A percentile compares a stretch with the other conserved stretches of the same genome.
phyloP scores from a whole-genome alignment of 345 rosid species.

The Mallotus nudiflorus region DNA sequence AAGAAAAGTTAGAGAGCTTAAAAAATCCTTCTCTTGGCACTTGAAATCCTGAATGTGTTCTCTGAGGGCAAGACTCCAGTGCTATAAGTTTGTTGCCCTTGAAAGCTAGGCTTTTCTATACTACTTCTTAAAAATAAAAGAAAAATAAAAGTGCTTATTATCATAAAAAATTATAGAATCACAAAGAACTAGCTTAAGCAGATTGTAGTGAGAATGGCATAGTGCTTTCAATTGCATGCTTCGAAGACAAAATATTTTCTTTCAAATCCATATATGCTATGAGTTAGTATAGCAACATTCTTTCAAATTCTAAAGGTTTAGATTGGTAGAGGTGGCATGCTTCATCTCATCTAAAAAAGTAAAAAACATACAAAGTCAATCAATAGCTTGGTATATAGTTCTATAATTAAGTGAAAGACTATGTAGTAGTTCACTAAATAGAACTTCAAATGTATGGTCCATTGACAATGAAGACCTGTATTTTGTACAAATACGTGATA shows the following conservation, averaged over 20 bases:
- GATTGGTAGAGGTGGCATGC: slow-evolving; percentile 60
- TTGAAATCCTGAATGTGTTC: slow-evolving; percentile 55
- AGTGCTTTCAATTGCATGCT: slow-evolving; percentile 50
- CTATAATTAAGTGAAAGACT: slow-evolving; percentile 52
- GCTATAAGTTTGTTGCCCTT: slow-evolving; percentile 45
- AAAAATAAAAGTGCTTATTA: slow-evolving; percentile 10
- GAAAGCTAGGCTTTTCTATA: neutral
- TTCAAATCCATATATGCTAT: neutral
- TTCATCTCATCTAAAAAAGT: slow-evolving; percentile 61
- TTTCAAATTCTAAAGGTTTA: slow-evolving; percentile 50
- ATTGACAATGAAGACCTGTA: slow-evolving; percentile 37
- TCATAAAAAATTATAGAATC: slow-evolving; percentile 63
- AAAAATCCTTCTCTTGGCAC: slow-evolving; percentile 53
- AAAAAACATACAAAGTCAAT: slow-evolving; percentile 63
- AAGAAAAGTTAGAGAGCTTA: slow-evolving; percentile 62
- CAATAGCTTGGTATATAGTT: slow-evolving; percentile 53
- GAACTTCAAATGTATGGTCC: slow-evolving; percentile 60
- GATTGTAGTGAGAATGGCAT: slow-evolving; percentile 60
- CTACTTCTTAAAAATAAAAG: neutral
- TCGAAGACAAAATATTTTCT: slow-evolving; percentile 60
- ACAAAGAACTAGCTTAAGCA: slow-evolving; percentile 56
- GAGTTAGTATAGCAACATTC: neutral
- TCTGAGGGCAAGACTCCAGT: slow-evolving; percentile 51
- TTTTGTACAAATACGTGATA: slow-evolving; percentile 57
- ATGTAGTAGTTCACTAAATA: slow-evolving; percentile 67